Evolutionary conservation across 1,139 yeast genomes (phyloP).

Genomic region (Pichia sp.): DNA sequence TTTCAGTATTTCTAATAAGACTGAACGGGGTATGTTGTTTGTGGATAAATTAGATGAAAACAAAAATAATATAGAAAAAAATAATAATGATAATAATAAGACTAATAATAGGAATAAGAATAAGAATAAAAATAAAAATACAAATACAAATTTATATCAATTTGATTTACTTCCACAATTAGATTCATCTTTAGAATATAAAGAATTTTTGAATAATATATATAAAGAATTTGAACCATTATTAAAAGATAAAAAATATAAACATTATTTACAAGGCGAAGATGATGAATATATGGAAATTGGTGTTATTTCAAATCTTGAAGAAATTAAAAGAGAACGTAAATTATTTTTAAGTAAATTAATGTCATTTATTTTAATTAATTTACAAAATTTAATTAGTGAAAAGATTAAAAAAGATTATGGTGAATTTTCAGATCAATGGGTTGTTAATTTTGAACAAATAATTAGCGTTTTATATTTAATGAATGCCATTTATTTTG

Average conservation of each 20-base stretch:
- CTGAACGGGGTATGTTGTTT: constrained; percentile 10
- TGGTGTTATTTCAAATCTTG: constrained; percentile 25
- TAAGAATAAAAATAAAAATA: constrained; percentile 23
- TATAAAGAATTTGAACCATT: constrained; percentile 27
- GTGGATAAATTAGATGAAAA: not conserved
- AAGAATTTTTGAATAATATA: constrained; percentile 29
- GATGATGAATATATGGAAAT: constrained; percentile 23
- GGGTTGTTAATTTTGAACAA: constrained; percentile 40
- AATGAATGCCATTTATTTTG: constrained; percentile 48
- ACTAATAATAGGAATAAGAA: too few species aligned
- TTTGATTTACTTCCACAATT: constrained; percentile 32
- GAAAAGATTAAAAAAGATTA: constrained; percentile 15
- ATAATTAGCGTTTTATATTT: constrained; percentile 50
- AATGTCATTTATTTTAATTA: constrained; percentile 18
- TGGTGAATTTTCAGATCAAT: constrained; percentile 16
- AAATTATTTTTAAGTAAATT: constrained; percentile 17
- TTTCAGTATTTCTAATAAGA: constrained; percentile 5
- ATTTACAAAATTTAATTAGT: constrained; percentile 21
- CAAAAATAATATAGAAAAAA: constrained; percentile 22
- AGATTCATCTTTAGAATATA: constrained; percentile 33
- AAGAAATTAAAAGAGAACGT: constrained; percentile 19
- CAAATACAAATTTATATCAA: constrained; percentile 31
- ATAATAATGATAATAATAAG: constrained; percentile 2
- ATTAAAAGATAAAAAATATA: constrained; percentile 23
- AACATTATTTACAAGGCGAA: constrained; percentile 17